phyloP scores from a whole-genome alignment of 208 protist genomes.

The Crithidia thermophila region DNA sequence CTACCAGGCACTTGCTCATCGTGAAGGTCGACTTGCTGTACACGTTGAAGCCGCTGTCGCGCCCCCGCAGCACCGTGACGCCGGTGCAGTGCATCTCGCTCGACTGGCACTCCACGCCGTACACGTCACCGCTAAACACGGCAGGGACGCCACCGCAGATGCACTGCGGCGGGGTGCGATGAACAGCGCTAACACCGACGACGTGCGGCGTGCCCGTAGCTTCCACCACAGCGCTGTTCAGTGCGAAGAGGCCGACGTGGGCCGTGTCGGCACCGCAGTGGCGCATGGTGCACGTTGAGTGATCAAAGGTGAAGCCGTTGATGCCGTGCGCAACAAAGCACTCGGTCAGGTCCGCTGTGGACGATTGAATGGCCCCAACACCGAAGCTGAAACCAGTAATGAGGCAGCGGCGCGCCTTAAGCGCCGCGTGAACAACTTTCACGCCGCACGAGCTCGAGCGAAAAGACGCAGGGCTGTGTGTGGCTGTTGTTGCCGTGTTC shows the following conservation, averaged over 20 bases:
- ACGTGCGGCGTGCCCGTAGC: slow-evolving; percentile 39
- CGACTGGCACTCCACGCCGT: slow-evolving; percentile 62
- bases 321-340: slow-evolving; percentile 59
- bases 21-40: slow-evolving; percentile 43
- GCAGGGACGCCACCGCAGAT: slow-evolving; percentile 51
- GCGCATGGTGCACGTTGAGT: slow-evolving; percentile 37
- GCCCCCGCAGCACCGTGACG: slow-evolving; percentile 44
- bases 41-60: slow-evolving; percentile 69
- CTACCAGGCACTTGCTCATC: slow-evolving; percentile 49
- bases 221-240: slow-evolving; percentile 45
- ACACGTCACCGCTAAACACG: slow-evolving; percentile 46
- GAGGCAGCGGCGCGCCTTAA: slow-evolving; percentile 46
- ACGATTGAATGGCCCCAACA: slow-evolving; percentile 55
- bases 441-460: slow-evolving; percentile 46
- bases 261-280: slow-evolving; percentile 65
- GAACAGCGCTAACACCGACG: slow-evolving; percentile 32
- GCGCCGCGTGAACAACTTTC: slow-evolving; percentile 50
- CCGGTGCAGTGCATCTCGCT: slow-evolving; percentile 49
- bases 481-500: too few relatives aligned
- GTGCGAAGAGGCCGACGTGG: slow-evolving; percentile 62
- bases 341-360: slow-evolving; percentile 35
- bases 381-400: slow-evolving; percentile 58
- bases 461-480: not conserved
- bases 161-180: slow-evolving; percentile 30
- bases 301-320: slow-evolving; percentile 78